Evolutionary conservation across 371 early-diverging fungal genomes (phyloP).

Genomic region (Mucor mucedo): DNA sequence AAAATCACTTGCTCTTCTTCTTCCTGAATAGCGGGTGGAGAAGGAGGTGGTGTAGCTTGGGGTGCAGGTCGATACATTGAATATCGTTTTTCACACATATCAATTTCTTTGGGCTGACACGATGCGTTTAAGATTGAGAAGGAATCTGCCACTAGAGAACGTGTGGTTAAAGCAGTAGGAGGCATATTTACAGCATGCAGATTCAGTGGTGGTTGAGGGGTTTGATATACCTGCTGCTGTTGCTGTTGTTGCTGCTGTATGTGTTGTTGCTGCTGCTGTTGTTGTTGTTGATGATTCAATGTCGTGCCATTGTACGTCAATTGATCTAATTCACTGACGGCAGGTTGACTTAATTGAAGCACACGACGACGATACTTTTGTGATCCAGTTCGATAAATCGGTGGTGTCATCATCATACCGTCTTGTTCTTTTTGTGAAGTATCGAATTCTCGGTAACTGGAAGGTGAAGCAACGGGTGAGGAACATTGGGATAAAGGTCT

Average conservation of each 20-base stretch:
- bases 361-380: constrained; percentile 36
- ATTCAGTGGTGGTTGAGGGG: background rate
- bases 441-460: constrained; percentile 25
- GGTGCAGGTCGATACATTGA: constrained; percentile 18
- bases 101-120: constrained; percentile 27
- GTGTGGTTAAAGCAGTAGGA: constrained; percentile 28
- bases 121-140: constrained; percentile 30
- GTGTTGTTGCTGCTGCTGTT: no score
- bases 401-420: constrained; percentile 27
- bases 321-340: constrained; percentile 44
- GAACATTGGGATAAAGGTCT: constrained; percentile 17
- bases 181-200: constrained; percentile 15
- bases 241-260: constrained; percentile 5
- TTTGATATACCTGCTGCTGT: background rate
- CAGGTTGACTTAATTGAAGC: constrained; percentile 38
- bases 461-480: constrained; percentile 21
- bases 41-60: constrained; percentile 24
- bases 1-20: constrained; percentile 5
- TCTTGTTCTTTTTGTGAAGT: constrained; percentile 1
- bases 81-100: constrained; percentile 38
- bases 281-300: no score
- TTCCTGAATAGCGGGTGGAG: constrained; percentile 19
- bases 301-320: constrained; percentile 34
- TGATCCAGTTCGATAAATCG: constrained; percentile 34
- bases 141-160: constrained; percentile 21